Base-by-base conservation (phyloP, 2,329 filamentous ascomycete species). In the Alternaria brassicicola region DNA sequence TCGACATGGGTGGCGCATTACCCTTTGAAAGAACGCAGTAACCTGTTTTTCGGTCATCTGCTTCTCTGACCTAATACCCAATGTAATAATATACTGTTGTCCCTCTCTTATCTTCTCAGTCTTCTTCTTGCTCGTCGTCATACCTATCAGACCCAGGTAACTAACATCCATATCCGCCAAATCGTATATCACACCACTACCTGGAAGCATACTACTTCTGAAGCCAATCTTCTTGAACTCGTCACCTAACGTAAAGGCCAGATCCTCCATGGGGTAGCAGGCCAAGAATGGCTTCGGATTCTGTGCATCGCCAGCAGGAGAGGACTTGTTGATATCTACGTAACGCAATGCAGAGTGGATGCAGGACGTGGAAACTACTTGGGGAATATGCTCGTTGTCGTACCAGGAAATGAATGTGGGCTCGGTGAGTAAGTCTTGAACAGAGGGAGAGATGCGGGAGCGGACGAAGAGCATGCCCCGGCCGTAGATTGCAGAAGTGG, bases 371-470 rank as follows among this genome's bases (percentile, higher is more conserved):
- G 59, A 53, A 6, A 78, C 57, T 23, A 79, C 71, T 53, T 79
- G 76, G 15, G 74, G 61, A 31, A 79, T 78, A 61, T 80, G 78
- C 31, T 77, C 76, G 17, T 77, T 64, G 48, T 78, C 77, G 62
- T 79, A 79, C 78, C 78, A 80, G 45, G 69, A 63, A 38, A 77
- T 52, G 48, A 70, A 79, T 7, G 67, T 67, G 10, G 62, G 25
- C 49, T 76, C 72, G 52, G 67, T 57, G 46, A 79, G 70, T 63
- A 66, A 50, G 74, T 74, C 41, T 64, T 69, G 50, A 76, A 73
- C 59, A 75, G 55, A 12, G 0, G 49, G 51, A 0, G 53, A 23
- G 33, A 67, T 59, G 42, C 63, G 61, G n/a, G 62, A 60, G 38
- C 54, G 57, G 9, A 67, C 64, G n/a, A 49, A 63, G 39, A 67